phyloP scores from a whole-genome alignment of 75 land plant species.

The Chamaecyparis obtusa region DNA sequence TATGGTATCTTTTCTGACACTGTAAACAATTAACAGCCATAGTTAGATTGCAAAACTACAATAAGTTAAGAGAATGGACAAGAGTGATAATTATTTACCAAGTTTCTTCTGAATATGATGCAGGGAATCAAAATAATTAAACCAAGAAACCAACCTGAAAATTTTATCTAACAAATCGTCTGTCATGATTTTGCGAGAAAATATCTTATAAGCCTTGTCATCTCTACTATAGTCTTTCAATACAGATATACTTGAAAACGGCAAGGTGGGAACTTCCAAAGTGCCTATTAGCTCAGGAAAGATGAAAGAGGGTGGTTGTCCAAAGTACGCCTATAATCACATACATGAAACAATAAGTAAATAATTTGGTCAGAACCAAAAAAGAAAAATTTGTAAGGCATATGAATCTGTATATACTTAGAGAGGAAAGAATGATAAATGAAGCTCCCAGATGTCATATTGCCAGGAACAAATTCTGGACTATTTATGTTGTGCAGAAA shows the following conservation, averaged over 20 bases:
- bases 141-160: slow-evolving; percentile 58
- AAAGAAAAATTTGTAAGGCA: not conserved
- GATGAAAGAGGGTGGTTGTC: slow-evolving; percentile 37
- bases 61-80: not conserved
- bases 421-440: not conserved
- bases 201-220: slow-evolving; percentile 78
- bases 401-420: not conserved
- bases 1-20: slow-evolving; percentile 68
- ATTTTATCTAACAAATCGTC: slow-evolving; percentile 68
- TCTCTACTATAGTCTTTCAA: slow-evolving; percentile 55
- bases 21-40: slow-evolving; percentile 25
- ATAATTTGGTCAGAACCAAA: not conserved
- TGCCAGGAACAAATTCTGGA: not conserved
- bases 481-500: not conserved
- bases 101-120: not conserved
- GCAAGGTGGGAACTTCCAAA: slow-evolving; percentile 53
- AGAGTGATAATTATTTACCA: not conserved
- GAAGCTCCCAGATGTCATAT: not conserved
- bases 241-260: slow-evolving; percentile 71
- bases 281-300: slow-evolving; percentile 86
- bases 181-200: slow-evolving; percentile 66
- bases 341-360: not conserved
- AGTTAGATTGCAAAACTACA: not conserved
- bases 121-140: slow-evolving; percentile 10
- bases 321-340: slow-evolving; percentile 64